These are phyloP conservation scores for Camptophora hylomeconis DNA, from an alignment of 2,329 filamentous ascomycete genomes.

Conservation along the genomic window DNA sequence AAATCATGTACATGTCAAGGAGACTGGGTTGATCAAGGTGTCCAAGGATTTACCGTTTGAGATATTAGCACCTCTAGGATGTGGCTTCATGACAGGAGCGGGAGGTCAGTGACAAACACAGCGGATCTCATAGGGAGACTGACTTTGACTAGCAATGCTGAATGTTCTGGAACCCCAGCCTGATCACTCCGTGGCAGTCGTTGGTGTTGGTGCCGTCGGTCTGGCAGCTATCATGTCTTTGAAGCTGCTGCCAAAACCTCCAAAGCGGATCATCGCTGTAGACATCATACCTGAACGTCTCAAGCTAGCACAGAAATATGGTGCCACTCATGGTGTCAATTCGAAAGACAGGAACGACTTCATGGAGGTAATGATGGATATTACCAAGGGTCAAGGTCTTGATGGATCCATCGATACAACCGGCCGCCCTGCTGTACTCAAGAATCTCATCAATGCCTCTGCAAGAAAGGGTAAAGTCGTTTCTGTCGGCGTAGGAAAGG, in stretches of 20 bases:
- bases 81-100: slow-evolving; percentile 22
- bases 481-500: slow-evolving; percentile 14
- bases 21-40: slow-evolving; percentile 16
- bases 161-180: slow-evolving; percentile 12
- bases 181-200: slow-evolving; percentile 19
- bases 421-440: slow-evolving; percentile 10
- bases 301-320: slow-evolving; percentile 30
- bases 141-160: slow-evolving; percentile 12
- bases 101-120: slow-evolving; percentile 18
- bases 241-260: slow-evolving; percentile 16
- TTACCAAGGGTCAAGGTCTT: slow-evolving; percentile 15
- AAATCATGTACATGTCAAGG: slow-evolving; percentile 16
- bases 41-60: slow-evolving; percentile 11
- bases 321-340: slow-evolving; percentile 32
- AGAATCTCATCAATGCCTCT: slow-evolving; percentile 13
- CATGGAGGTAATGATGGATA: slow-evolving; percentile 18
- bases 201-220: slow-evolving; percentile 23
- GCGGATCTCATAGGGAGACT: too few relatives aligned
- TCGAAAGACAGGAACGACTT: slow-evolving; percentile 20
- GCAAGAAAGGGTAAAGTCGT: slow-evolving; percentile 17
- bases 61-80: slow-evolving; percentile 19
- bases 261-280: slow-evolving; percentile 28
- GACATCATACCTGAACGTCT: slow-evolving; percentile 32
- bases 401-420: slow-evolving; percentile 16
- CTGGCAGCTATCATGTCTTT: slow-evolving; percentile 23